These are phyloP conservation scores for Paraconiothyrium sp. DNA, from an alignment of 2,329 filamentous ascomycete genomes.

Conservation along the genomic window DNA sequence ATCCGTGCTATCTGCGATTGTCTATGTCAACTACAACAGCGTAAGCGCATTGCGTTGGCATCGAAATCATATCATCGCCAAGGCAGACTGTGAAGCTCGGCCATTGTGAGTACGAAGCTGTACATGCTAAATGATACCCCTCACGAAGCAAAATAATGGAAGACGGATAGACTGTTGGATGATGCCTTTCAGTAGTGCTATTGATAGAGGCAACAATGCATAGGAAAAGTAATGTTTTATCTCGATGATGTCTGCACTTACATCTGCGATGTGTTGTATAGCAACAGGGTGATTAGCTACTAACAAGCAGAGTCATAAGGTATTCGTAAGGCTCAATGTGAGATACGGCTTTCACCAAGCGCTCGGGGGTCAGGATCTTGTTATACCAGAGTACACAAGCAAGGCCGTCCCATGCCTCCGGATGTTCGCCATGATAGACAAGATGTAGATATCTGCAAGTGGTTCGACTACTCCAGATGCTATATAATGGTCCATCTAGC, in stretches of 20 bases:
- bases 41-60: neutral
- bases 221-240: conserved; percentile 6
- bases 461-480: conserved; percentile 35
- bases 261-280: too few relatives aligned
- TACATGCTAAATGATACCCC: conserved; percentile 5
- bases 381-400: conserved; percentile 48
- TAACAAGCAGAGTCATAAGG: too few relatives aligned
- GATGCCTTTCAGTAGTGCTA: neutral
- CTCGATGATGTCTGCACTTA: neutral
- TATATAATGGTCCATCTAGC: conserved; percentile 37
- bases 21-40: too few relatives aligned
- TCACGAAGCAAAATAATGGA: neutral
- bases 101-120: neutral
- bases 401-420: conserved; percentile 46
- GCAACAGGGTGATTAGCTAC: too few relatives aligned
- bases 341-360: conserved; percentile 31
- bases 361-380: conserved; percentile 42
- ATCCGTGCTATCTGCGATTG: neutral
- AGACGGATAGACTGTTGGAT: neutral
- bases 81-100: neutral
- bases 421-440: conserved; percentile 29
- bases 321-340: too few relatives aligned
- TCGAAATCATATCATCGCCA: neutral
- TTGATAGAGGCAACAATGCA: neutral
- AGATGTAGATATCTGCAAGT: conserved; percentile 35